These are phyloP conservation scores for Macrolepiota dolichaula DNA, from an alignment of 768 basidiomycete species.

Conservation along the genomic window DNA sequence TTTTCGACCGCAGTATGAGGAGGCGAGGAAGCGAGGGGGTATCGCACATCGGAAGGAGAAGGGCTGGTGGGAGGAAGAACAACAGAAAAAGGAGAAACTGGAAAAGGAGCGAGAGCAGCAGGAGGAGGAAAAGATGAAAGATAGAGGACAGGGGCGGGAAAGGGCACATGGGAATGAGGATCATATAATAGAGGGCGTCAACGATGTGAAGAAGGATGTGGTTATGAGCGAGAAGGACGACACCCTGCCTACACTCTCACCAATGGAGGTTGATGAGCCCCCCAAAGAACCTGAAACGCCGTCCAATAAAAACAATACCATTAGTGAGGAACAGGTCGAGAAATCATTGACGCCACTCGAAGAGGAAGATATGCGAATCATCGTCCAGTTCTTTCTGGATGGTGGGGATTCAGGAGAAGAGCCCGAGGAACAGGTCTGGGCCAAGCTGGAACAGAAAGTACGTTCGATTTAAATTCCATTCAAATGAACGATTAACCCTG, in stretches of 20 bases:
- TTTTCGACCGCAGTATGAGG: constrained; percentile 38
- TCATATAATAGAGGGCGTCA: background rate
- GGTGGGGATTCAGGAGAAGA: constrained; percentile 44
- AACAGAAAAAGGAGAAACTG: background rate
- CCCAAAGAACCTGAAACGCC: background rate
- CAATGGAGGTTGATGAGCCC: background rate
- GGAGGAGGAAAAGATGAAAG: background rate
- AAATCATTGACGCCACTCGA: constrained; percentile 1
- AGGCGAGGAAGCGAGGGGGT: constrained; percentile 44
- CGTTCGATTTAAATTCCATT: constrained; percentile 12
- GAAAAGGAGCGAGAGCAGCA: constrained; percentile 2
- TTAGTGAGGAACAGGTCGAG: background rate
- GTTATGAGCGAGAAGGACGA: constrained; percentile 5
- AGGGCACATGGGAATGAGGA: background rate
- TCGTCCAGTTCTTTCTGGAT: constrained; percentile 53
- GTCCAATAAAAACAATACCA: background rate
- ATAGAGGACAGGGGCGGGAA: background rate
- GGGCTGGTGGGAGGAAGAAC: constrained; percentile 16
- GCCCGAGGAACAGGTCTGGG: constrained; percentile 45
- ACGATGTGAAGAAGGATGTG: background rate
- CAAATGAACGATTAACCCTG: background rate
- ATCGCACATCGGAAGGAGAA: constrained; percentile 46
- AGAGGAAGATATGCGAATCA: constrained; percentile 45
- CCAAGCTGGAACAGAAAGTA: constrained; percentile 44
- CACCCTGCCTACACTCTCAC: background rate